A percentile compares a stretch with the other conserved stretches of the same genome.
phyloP scores from a whole-genome alignment of 2,329 filamentous ascomycete genomes.

The Grosmannia serpens region DNA sequence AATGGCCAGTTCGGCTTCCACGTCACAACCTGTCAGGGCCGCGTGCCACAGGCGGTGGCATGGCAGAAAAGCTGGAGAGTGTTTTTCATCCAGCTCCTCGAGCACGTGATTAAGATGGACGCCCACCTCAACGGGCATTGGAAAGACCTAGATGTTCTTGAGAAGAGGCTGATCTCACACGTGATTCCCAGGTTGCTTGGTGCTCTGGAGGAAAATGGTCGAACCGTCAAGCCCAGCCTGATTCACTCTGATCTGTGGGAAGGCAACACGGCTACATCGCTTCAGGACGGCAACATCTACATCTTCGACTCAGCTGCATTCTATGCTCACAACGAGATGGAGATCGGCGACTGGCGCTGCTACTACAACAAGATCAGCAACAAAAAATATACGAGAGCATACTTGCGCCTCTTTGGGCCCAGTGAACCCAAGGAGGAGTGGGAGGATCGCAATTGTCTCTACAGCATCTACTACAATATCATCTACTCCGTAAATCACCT shows the following conservation, averaged over 20 bases:
- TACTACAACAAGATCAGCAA: slow-evolving; percentile 6
- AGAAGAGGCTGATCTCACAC: slow-evolving; percentile 11
- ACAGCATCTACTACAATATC: slow-evolving; percentile 4
- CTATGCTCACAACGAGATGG: slow-evolving; percentile 29
- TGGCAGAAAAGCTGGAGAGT: slow-evolving; percentile 28
- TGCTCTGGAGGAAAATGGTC: slow-evolving; percentile 14
- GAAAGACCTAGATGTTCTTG: slow-evolving; percentile 17
- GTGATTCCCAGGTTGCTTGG: slow-evolving; percentile 22
- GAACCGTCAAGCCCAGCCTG: slow-evolving; percentile 17
- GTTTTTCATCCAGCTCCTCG: slow-evolving; percentile 24
- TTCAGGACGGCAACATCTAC: slow-evolving; percentile 8
- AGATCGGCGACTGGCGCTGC: slow-evolving; percentile 19
- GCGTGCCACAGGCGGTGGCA: slow-evolving; percentile 14
- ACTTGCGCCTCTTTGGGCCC: background rate
- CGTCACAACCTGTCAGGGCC: slow-evolving; percentile 21
- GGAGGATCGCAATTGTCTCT: slow-evolving; percentile 1
- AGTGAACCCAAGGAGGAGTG: slow-evolving; percentile 4
- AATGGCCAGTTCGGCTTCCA: slow-evolving; percentile 26
- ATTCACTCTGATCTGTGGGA: slow-evolving; percentile 31
- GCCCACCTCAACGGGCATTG: slow-evolving; percentile 19
- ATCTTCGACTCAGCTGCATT: slow-evolving; percentile 26
- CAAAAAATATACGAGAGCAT: background rate
- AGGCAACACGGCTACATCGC: slow-evolving; percentile 23
- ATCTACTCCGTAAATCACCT: background rate
- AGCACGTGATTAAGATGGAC: slow-evolving; percentile 18